phyloP scores from a whole-genome alignment of 805 yeast genomes.

The Suhomyces prunicola region DNA sequence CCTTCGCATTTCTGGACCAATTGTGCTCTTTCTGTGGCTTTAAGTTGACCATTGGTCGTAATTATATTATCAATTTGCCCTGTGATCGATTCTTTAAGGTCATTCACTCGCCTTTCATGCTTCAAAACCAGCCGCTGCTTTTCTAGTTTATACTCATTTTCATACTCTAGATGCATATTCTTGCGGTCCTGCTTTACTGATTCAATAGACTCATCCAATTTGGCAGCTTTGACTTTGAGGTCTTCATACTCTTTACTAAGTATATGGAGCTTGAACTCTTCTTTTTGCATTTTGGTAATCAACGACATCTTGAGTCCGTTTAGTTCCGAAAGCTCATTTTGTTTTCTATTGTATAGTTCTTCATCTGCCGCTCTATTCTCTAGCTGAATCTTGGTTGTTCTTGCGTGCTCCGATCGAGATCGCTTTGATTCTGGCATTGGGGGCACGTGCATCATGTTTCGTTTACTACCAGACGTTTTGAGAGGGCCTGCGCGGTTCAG shows the following conservation, averaged over 20 bases:
- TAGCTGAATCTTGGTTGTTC: not conserved
- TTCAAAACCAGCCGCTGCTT: conserved; percentile 16
- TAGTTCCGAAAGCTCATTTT: conserved; percentile 7
- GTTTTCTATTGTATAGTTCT: not conserved
- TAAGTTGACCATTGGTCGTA: conserved; percentile 27
- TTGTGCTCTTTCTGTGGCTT: conserved; percentile 23
- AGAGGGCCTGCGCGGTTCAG: not conserved
- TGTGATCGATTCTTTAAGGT: conserved; percentile 26
- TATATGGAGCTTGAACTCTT: conserved; percentile 13
- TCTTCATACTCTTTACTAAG: conserved; percentile 7
- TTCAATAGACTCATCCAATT: conserved; percentile 5
- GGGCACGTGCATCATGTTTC: not conserved
- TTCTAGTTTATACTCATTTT: conserved; percentile 6
- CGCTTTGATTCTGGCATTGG: not conserved
- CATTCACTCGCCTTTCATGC: conserved; percentile 21
- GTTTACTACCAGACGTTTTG: not conserved
- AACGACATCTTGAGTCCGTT: conserved; percentile 9
- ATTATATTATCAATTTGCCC: conserved; percentile 38
- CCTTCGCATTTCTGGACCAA: conserved; percentile 12
- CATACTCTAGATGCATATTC: conserved; percentile 2
- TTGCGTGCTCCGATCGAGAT: not conserved
- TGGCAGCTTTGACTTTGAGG: conserved; percentile 2
- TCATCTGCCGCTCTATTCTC: not conserved
- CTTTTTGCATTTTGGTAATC: conserved; percentile 13
- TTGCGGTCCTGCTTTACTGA: conserved; percentile 4